phyloP scores from a whole-genome alignment of 2,329 filamentous ascomycete genomes.

The Fusarium transvaalense region DNA sequence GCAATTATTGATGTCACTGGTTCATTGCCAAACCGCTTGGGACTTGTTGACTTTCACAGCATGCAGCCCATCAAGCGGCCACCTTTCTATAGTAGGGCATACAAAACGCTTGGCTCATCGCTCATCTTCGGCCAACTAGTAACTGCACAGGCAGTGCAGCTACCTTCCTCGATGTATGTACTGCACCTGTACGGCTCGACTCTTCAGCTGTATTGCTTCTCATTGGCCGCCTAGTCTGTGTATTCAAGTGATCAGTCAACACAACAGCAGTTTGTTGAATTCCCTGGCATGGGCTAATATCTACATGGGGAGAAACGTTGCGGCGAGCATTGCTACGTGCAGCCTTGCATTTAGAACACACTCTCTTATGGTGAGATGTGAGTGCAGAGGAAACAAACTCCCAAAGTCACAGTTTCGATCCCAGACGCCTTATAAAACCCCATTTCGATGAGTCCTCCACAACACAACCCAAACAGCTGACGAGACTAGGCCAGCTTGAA shows the following conservation, averaged over 20 bases:
- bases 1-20: conserved; percentile 26
- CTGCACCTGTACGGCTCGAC: not conserved
- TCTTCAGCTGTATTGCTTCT: not conserved
- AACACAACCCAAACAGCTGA: conserved; percentile 11
- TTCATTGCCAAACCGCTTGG: conserved; percentile 16
- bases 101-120: conserved; percentile 14
- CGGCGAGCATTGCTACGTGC: conserved; percentile 2
- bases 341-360: not conserved
- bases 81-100: conserved; percentile 11
- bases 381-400: no score
- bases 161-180: not conserved
- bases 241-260: not conserved
- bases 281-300: conserved; percentile 35
- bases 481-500: not conserved
- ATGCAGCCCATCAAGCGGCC: conserved; percentile 20
- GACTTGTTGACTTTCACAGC: conserved; percentile 17
- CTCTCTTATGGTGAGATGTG: not conserved
- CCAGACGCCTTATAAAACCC: not conserved
- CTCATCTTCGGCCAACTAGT: not conserved
- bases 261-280: not conserved
- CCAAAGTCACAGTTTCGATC: not conserved
- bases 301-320: conserved; percentile 9
- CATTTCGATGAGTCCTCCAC: conserved; percentile 26
- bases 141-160: not conserved
- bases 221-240: not conserved